These are phyloP conservation scores for Coemansia javaensis DNA, from an alignment of 192 early-diverging fungal species.

Conservation along the genomic window DNA sequence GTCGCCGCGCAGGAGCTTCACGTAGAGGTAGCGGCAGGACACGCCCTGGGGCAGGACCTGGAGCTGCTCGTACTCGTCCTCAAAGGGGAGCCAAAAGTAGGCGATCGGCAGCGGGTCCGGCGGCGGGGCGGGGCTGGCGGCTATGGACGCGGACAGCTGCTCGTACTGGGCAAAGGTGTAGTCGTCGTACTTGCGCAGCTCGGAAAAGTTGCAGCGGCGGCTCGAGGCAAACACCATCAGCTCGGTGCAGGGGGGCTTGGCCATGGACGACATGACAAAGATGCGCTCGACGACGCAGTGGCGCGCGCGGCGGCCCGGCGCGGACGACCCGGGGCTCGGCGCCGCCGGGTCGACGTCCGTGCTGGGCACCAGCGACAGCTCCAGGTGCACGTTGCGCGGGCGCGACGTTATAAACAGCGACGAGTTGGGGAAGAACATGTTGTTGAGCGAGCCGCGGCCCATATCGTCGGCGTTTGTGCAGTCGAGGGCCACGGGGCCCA, in stretches of 20 bases:
- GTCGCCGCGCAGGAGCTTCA: slow-evolving; percentile 38
- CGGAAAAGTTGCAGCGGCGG: slow-evolving; percentile 20
- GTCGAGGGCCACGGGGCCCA: slow-evolving; percentile 6
- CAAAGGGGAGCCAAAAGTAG: slow-evolving; percentile 44
- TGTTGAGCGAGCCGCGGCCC: slow-evolving; percentile 17
- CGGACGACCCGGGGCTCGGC: not conserved
- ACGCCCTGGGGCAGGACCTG: slow-evolving; percentile 36
- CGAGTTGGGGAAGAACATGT: slow-evolving; percentile 20
- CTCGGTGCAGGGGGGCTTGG: slow-evolving; percentile 36
- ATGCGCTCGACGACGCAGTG: slow-evolving; percentile 37
- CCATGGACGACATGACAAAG: slow-evolving; percentile 19
- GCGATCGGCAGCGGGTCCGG: slow-evolving; percentile 41
- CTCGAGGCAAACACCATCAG: slow-evolving; percentile 48
- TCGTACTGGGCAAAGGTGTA: slow-evolving; percentile 49
- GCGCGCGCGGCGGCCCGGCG: not conserved
- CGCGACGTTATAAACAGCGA: slow-evolving; percentile 16
- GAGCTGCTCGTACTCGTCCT: slow-evolving; percentile 39
- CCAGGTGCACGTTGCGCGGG: slow-evolving; percentile 31
- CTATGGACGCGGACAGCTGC: slow-evolving; percentile 10
- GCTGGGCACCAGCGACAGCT: slow-evolving; percentile 20
- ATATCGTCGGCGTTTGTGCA: slow-evolving; percentile 35
- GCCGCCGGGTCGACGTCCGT: too few relatives aligned
- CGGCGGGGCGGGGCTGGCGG: not conserved
- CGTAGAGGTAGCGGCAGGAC: slow-evolving; percentile 38
- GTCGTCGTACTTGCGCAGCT: slow-evolving; percentile 34